A percentile compares a stretch with the other conserved stretches of the same genome.
These are phyloP conservation scores for Syncephalastrum racemosum DNA, from an alignment of 371 early-diverging fungal genomes.

Conservation along the genomic window DNA sequence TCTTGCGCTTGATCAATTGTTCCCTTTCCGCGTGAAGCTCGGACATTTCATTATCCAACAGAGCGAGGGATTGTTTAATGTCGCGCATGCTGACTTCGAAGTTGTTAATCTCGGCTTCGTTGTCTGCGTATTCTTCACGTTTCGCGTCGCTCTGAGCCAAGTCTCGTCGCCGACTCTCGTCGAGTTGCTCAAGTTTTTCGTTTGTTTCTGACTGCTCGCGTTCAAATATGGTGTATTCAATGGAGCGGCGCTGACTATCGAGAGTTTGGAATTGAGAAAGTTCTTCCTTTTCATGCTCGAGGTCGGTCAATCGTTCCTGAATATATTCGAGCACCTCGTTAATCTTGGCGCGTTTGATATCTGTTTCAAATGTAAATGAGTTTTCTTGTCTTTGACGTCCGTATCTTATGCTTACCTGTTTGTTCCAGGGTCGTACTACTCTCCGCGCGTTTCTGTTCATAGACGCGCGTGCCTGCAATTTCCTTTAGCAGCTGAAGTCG, in stretches of 20 bases:
- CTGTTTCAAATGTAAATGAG: conserved; percentile 31
- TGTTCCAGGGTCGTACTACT: conserved; percentile 93
- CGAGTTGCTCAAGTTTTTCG: conserved; percentile 72
- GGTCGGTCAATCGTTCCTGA: conserved; percentile 84
- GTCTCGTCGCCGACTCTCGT: conserved; percentile 52
- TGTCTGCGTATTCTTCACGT: conserved; percentile 35
- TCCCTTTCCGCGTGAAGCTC: conserved; percentile 59
- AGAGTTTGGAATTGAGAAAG: conserved; percentile 81
- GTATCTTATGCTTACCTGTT: conserved; percentile 60
- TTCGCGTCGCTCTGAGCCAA: conserved; percentile 40
- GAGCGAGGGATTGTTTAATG: conserved; percentile 43
- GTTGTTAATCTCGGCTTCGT: conserved; percentile 33
- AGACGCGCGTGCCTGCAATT: conserved; percentile 97
- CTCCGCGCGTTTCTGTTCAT: conserved; percentile 93
- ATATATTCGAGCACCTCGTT: conserved; percentile 86
- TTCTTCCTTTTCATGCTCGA: conserved; percentile 95
- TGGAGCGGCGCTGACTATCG: conserved; percentile 83
- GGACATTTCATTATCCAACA: conserved; percentile 56
- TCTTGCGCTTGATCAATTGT: conserved; percentile 51
- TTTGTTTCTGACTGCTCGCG: conserved; percentile 84
- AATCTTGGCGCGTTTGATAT: conserved; percentile 88
- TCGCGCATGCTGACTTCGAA: conserved; percentile 46
- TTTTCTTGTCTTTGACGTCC: background rate
- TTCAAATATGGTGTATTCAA: conserved; percentile 92
- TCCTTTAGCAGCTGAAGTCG: conserved; percentile 93